phyloP scores from a whole-genome alignment of 805 yeast species.

The Wickerhamiella spandovensis region DNA sequence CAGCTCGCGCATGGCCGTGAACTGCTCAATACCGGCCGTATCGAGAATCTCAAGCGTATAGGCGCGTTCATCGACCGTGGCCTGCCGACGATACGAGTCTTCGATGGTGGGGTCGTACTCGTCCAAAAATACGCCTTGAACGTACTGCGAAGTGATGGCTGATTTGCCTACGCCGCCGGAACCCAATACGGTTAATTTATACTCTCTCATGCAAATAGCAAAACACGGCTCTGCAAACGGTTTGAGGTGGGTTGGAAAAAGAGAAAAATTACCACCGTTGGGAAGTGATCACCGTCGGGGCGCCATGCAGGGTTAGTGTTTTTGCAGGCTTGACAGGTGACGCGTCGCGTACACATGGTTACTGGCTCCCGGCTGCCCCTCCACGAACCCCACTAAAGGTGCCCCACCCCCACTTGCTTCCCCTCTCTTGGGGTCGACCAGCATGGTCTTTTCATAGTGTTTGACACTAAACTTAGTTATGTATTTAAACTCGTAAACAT shows the following conservation, averaged over 20 bases:
- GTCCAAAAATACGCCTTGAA: slow-evolving; percentile 79
- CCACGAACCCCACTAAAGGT: too few species aligned
- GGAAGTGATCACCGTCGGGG: neutral
- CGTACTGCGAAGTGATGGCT: slow-evolving; percentile 82
- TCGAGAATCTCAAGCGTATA: slow-evolving; percentile 81
- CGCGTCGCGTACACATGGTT: neutral
- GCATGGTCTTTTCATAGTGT: too few species aligned
- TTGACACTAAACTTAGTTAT: too few species aligned
- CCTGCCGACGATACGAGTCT: slow-evolving; percentile 82
- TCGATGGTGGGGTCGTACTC: slow-evolving; percentile 95
- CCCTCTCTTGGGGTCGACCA: too few species aligned
- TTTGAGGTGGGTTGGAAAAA: too few species aligned
- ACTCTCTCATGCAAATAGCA: slow-evolving; percentile 35
- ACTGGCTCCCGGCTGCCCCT: too few species aligned
- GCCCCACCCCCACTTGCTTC: too few species aligned
- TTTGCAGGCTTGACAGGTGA: neutral
- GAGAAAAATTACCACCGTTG: neutral
- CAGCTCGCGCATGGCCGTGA: slow-evolving; percentile 83
- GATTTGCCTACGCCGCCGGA: slow-evolving; percentile 98
- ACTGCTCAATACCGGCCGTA: slow-evolving; percentile 91
- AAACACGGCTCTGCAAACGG: too few species aligned
- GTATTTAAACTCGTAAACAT: too few species aligned
- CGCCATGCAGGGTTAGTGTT: neutral
- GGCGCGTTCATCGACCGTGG: slow-evolving; percentile 76
- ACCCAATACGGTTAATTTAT: slow-evolving; percentile 82